Evolutionary conservation across 306 rosid genomes (phyloP).

Genomic region (Vicia villosa): DNA sequence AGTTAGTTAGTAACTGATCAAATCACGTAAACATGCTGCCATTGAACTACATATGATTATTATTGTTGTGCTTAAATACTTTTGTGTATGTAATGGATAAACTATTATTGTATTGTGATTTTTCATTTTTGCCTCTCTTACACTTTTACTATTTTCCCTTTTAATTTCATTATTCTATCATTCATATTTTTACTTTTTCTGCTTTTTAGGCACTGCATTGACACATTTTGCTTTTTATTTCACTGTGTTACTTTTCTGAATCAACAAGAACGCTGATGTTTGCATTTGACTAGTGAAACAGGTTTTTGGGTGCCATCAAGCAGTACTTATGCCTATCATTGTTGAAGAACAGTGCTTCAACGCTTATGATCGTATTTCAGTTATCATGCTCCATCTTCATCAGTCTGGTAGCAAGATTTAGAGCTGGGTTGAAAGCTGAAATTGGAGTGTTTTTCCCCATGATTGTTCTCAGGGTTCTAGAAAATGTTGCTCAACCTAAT

Average conservation of each 20-base stretch:
- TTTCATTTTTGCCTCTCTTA: not conserved
- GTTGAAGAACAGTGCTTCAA: conserved; percentile 98
- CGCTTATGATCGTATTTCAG: conserved; percentile 91
- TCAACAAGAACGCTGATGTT: conserved; percentile 34
- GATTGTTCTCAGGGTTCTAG: conserved; percentile 98
- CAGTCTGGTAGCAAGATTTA: conserved; percentile 96
- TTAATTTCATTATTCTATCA: conserved; percentile 13
- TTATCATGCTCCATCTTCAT: conserved; percentile 98
- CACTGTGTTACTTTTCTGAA: conserved; percentile 21
- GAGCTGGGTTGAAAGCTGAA: conserved; percentile 98
- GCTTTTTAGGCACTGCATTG: conserved; percentile 13
- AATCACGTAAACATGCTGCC: conserved; percentile 22
- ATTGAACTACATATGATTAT: conserved; percentile 22
- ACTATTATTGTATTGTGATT: conserved; percentile 3
- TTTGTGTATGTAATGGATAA: not conserved
- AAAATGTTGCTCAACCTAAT: conserved; percentile 96
- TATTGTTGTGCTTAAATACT: conserved; percentile 22
- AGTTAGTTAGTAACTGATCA: conserved; percentile 25
- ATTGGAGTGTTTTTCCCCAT: conserved; percentile 98
- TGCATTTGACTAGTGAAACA: conserved; percentile 61
- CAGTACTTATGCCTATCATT: conserved; percentile 92
- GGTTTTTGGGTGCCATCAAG: conserved; percentile 99
- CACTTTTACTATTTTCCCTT: not conserved
- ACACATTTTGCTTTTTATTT: conserved; percentile 29
- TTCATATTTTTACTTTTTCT: conserved; percentile 22